Conservation (phyloP, 73 alveolate species). For the Paramecium octaurelia region DNA sequence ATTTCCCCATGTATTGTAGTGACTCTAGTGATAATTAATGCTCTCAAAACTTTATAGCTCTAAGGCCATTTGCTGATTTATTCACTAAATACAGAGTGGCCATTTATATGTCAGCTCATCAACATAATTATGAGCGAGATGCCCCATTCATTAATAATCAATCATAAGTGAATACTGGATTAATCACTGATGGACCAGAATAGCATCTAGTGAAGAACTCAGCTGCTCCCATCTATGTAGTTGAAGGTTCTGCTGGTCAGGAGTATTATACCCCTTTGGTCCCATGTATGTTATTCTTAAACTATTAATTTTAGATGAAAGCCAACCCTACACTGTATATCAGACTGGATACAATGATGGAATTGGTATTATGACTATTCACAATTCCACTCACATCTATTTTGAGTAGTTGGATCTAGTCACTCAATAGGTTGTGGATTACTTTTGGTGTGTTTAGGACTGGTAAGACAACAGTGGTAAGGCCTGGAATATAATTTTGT, state of each 20-base stretch:
- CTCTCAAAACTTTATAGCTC: not conserved
- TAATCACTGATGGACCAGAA: conserved; percentile 30
- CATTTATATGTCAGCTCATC: conserved; percentile 34
- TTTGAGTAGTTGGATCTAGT: not conserved
- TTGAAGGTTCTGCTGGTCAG: conserved; percentile 43
- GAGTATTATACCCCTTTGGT: conserved; percentile 15
- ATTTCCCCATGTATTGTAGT: conserved; percentile 50
- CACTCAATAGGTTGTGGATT: conserved; percentile 1
- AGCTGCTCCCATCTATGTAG: conserved; percentile 2
- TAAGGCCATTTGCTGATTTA: not conserved
- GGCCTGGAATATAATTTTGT: not conserved
- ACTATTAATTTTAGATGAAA: not conserved
- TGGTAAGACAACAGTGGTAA: not conserved
- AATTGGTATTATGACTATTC: conserved; percentile 6
- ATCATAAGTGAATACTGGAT: not conserved
- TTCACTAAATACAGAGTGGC: not conserved
- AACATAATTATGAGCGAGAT: conserved; percentile 51
- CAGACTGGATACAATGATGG: conserved; percentile 26
- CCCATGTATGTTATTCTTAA: not conserved
- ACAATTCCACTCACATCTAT: not conserved
- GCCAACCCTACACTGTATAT: not conserved
- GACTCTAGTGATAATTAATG: not conserved
- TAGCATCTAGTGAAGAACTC: conserved; percentile 5
- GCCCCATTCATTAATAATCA: conserved; percentile 35
- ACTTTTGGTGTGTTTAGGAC: conserved; percentile 10